These are phyloP conservation scores for Phytophthora europaea DNA, from an alignment of 352 stramenopile species.

Conservation along the genomic window DNA sequence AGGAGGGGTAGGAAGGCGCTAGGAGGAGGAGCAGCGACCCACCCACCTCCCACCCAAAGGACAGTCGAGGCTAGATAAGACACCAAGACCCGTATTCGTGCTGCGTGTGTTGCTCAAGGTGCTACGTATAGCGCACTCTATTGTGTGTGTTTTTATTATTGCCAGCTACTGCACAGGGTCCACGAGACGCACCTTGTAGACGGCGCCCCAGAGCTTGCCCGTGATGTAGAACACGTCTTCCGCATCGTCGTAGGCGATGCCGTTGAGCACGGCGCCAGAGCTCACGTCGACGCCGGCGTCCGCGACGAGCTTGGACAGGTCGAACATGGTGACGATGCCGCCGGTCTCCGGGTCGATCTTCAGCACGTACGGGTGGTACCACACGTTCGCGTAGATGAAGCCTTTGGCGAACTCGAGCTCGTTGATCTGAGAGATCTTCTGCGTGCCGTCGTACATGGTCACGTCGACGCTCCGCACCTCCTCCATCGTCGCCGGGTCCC, in stretches of 20 bases:
- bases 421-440: slow-evolving; percentile 87
- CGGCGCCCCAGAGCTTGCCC: slow-evolving; percentile 93
- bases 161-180: slow-evolving; percentile 42
- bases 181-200: slow-evolving; percentile 91
- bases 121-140: slow-evolving; percentile 15
- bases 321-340: slow-evolving; percentile 90
- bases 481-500: slow-evolving; percentile 85
- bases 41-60: too few species aligned
- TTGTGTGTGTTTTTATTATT: slow-evolving; percentile 9
- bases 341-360: slow-evolving; percentile 93
- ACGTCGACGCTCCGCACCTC: slow-evolving; percentile 81
- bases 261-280: slow-evolving; percentile 91
- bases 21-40: slow-evolving; percentile 1
- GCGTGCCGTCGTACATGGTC: slow-evolving; percentile 46
- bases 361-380: slow-evolving; percentile 93
- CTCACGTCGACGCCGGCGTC: slow-evolving; percentile 63
- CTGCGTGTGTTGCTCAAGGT: slow-evolving; percentile 8
- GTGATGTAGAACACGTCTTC: slow-evolving; percentile 94
- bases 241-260: slow-evolving; percentile 93
- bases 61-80: slow-evolving; percentile 24
- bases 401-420: slow-evolving; percentile 95
- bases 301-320: slow-evolving; percentile 71
- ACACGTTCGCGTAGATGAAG: slow-evolving; percentile 96
- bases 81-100: slow-evolving; percentile 30
- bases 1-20: slow-evolving; percentile 66